Evolutionary conservation across 2,329 filamentous ascomycete genomes (phyloP), one percentile per base, ranked within the genome.

Genomic region (Calonectria pseudoreteaudii): DNA sequence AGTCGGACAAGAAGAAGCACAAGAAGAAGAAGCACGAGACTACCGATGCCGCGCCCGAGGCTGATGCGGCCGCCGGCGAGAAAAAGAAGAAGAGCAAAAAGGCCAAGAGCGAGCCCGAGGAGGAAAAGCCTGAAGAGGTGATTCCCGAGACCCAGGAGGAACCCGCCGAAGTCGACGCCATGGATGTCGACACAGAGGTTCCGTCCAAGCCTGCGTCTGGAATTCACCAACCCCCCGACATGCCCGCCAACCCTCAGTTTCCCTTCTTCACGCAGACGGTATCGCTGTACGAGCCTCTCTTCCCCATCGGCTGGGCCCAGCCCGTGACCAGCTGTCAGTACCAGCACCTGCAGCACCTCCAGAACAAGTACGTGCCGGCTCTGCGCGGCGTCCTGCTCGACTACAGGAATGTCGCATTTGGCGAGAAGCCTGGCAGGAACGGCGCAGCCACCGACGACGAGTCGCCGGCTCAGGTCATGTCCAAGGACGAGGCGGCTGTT

Each of bases 401-500:
- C 66, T 96, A 95, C 86, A 88, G 87, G 77, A 93, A 95, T 77
- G 90, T 94, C 4, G 87, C 91, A 49, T 85, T 97, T 7, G 91
- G 91, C 1, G 90, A 93, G 74, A 82, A 85, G 6, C 90, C 93
- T 0, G 90, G 89, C 44, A 87, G 88, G 52, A 81, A 82, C 11
- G 85, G 86, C 47, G 86, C 86, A 28, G 88, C 88, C 1, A 82
- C 86, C 7, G 86, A 88, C 20, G 88, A 91, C 72, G 81, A 87
- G 44, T 87, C 87, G 28, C 84, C 86, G 0, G 85, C 89, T 30
- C 83, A 87, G 18, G 82, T 88, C 73, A 82, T 88, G 62, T 90
- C 90, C 7, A 86, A 94, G 50, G 92, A 94, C 85, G 97, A 98
- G 85, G 97, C 96, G 82, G 95, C 94, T 10, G 94, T 95, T 30